phyloP scores from a whole-genome alignment of 768 basidiomycete species.

The Mycena alexandri region DNA sequence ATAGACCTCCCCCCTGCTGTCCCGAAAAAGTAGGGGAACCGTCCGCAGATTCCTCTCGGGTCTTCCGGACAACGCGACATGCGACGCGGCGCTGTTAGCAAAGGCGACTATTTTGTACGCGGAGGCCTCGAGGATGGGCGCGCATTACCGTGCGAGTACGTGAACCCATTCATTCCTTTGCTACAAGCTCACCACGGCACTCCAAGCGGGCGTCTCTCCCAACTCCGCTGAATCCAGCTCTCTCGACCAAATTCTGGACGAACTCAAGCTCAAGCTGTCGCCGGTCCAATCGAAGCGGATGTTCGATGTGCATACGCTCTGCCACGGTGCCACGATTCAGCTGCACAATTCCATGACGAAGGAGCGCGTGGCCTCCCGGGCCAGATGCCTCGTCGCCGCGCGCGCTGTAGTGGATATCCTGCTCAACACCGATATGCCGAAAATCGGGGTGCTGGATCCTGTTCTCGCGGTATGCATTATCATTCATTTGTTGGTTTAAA shows the following conservation, averaged over 20 bases:
- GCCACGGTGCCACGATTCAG: slow-evolving; percentile 43
- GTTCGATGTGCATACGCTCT: slow-evolving; percentile 43
- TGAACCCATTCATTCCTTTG: neutral
- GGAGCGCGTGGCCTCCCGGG: slow-evolving; percentile 16
- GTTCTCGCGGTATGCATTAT: slow-evolving; percentile 26
- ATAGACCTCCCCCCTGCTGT: slow-evolving; percentile 7
- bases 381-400: slow-evolving; percentile 18
- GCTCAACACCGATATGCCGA: slow-evolving; percentile 5
- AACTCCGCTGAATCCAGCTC: slow-evolving; percentile 39
- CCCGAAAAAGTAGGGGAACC: slow-evolving; percentile 15
- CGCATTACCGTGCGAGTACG: slow-evolving; percentile 10
- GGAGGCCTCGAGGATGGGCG: slow-evolving; percentile 24
- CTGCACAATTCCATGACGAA: slow-evolving; percentile 38
- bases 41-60: slow-evolving; percentile 21
- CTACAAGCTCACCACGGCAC: neutral
- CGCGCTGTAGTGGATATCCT: slow-evolving; percentile 22
- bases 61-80: slow-evolving; percentile 17
- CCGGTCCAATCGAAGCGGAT: slow-evolving; percentile 23
- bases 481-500: too few relatives aligned
- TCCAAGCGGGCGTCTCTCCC: slow-evolving; percentile 8
- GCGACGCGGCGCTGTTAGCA: slow-evolving; percentile 11
- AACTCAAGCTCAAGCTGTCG: slow-evolving; percentile 8
- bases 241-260: slow-evolving; percentile 34
- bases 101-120: slow-evolving; percentile 40
- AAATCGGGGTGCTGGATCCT: slow-evolving; percentile 27